phyloP scores from a whole-genome alignment of 2,329 filamentous ascomycete species.

The Curvularia hawaiiensis region DNA sequence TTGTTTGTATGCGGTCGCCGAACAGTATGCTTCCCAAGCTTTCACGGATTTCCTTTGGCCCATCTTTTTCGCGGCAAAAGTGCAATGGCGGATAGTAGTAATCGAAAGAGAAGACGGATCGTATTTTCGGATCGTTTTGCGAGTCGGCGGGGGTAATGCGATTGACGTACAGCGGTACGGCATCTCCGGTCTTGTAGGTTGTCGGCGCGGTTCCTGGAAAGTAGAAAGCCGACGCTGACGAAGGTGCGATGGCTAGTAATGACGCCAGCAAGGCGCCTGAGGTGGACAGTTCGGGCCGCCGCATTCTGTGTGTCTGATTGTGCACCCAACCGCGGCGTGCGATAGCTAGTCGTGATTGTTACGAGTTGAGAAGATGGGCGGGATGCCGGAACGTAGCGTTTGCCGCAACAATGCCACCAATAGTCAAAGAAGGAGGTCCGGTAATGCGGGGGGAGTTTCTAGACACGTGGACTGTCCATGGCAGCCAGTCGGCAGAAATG shows the following conservation, averaged over 20 bases:
- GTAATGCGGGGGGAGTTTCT: background rate
- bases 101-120: conserved; percentile 94
- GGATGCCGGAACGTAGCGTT: conserved; percentile 20
- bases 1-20: conserved; percentile 96
- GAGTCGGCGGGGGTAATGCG: conserved; percentile 85
- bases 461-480: conserved; percentile 5
- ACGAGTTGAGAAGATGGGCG: conserved; percentile 16
- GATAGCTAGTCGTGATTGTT: conserved; percentile 10
- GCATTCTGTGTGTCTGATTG: conserved; percentile 31
- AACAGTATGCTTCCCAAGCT: conserved; percentile 96
- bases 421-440: conserved; percentile 1
- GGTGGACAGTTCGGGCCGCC: conserved; percentile 32
- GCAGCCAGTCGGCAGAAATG: background rate
- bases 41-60: conserved; percentile 80
- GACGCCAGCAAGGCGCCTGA: conserved; percentile 44
- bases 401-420: conserved; percentile 12
- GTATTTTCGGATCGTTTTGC: conserved; percentile 76
- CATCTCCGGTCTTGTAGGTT: conserved; percentile 80
- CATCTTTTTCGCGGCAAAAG: conserved; percentile 81
- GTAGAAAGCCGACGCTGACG: conserved; percentile 74
- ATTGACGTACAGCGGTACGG: conserved; percentile 90
- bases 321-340: conserved; percentile 6
- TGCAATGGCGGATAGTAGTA: conserved; percentile 90
- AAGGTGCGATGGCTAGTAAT: conserved; percentile 43
- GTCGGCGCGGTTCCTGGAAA: conserved; percentile 94